phyloP scores from a whole-genome alignment of 2,329 filamentous ascomycete genomes.

The Cyphellophora attinorum region DNA sequence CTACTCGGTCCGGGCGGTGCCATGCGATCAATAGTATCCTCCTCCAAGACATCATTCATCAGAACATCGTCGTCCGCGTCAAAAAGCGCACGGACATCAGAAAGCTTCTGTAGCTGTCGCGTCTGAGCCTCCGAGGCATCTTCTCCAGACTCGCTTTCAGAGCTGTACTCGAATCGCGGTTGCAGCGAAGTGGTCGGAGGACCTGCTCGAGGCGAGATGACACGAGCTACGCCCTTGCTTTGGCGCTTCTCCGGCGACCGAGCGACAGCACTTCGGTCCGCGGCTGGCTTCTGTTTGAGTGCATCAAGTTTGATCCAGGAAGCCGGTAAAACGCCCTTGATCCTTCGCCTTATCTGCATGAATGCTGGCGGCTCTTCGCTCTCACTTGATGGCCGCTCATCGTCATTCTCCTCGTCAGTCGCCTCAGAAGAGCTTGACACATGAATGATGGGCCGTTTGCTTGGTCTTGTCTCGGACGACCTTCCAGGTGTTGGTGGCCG shows the following conservation, averaged over 20 bases:
- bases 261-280: slow-evolving; percentile 3
- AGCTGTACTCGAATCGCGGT: neutral
- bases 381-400: slow-evolving; percentile 10
- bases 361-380: slow-evolving; percentile 20
- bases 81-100: no score
- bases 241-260: slow-evolving; percentile 7
- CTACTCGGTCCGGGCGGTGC: slow-evolving; percentile 10
- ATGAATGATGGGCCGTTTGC: slow-evolving; percentile 15
- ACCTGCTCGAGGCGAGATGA: neutral
- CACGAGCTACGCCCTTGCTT: slow-evolving; percentile 14
- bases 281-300: slow-evolving; percentile 8
- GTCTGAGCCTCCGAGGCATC: slow-evolving; percentile 4
- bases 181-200: neutral
- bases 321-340: slow-evolving; percentile 39
- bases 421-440: slow-evolving; percentile 14
- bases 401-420: slow-evolving; percentile 11
- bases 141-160: slow-evolving; percentile 4
- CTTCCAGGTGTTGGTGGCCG: slow-evolving; percentile 11
- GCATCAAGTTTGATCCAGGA: slow-evolving; percentile 26
- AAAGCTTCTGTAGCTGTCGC: neutral
- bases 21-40: slow-evolving; percentile 22
- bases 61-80: slow-evolving; percentile 2
- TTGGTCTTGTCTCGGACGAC: slow-evolving; percentile 10
- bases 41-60: slow-evolving; percentile 19
- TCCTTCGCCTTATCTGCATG: slow-evolving; percentile 27